Evolutionary conservation across 2,329 filamentous ascomycete genomes (phyloP).

Genomic region (Pseudogymnoascus pannorum): DNA sequence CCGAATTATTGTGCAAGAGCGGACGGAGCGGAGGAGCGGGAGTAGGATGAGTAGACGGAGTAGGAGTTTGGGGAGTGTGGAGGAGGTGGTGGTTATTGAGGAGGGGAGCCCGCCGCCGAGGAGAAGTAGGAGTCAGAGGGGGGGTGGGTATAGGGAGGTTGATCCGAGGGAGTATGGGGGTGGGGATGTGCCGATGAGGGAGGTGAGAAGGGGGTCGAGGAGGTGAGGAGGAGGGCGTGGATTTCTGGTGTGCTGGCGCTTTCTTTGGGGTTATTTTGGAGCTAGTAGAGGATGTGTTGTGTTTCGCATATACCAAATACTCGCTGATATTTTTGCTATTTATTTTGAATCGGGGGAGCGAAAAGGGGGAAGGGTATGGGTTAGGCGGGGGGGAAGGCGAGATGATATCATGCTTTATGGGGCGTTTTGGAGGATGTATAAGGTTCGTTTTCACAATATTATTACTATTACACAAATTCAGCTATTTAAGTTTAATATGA

Average conservation of each 20-base stretch:
- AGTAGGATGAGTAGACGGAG: slow-evolving; percentile 14
- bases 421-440: background rate
- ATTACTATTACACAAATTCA: background rate
- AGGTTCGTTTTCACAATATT: background rate
- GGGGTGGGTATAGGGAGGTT: slow-evolving; percentile 27
- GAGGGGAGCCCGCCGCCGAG: slow-evolving; percentile 27
- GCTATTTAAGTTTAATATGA: background rate
- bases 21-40: slow-evolving; percentile 19
- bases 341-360: background rate
- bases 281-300: background rate
- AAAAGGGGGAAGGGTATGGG: background rate
- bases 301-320: background rate
- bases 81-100: slow-evolving; percentile 31
- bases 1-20: slow-evolving; percentile 26
- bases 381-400: background rate
- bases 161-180: slow-evolving; percentile 27
- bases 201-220: slow-evolving; percentile 5
- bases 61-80: slow-evolving; percentile 12
- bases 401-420: background rate
- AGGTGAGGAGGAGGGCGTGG: background rate
- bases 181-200: slow-evolving; percentile 8
- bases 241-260: background rate
- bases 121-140: slow-evolving; percentile 14
- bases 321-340: background rate
- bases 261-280: background rate